These are phyloP conservation scores for Mortierella polycephala DNA, from an alignment of 371 early-diverging fungal species.

Conservation along the genomic window DNA sequence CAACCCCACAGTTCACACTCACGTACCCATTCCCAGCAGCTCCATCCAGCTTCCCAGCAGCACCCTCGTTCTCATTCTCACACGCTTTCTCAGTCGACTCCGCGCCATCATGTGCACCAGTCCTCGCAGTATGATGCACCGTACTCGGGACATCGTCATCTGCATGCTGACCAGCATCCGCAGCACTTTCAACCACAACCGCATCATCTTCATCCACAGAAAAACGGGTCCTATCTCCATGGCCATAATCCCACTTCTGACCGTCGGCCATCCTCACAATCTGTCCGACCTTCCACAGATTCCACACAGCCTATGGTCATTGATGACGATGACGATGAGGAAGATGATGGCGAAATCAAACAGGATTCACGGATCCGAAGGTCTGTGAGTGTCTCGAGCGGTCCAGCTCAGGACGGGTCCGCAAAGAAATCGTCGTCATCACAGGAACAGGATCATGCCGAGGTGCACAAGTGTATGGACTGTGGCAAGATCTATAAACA, in stretches of 20 bases:
- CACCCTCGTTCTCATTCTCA: slow-evolving; percentile 6
- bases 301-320: slow-evolving; percentile 7
- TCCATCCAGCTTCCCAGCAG: background rate
- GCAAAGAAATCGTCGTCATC: background rate
- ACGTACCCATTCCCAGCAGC: slow-evolving; percentile 13
- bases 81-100: background rate
- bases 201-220: background rate
- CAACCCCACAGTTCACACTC: slow-evolving; percentile 10
- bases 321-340: slow-evolving; percentile 33
- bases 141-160: too few species aligned
- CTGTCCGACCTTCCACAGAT: background rate
- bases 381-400: background rate
- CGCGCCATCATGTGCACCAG: background rate
- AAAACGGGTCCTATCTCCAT: background rate
- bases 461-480: slow-evolving; percentile 61
- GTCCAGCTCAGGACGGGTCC: background rate
- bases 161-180: background rate
- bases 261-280: slow-evolving; percentile 5
- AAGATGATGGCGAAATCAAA: slow-evolving; percentile 38
- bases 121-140: background rate
- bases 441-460: slow-evolving; percentile 14
- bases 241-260: slow-evolving; percentile 2
- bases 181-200: background rate
- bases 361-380: slow-evolving; percentile 3
- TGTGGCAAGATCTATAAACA: slow-evolving; percentile 81